Percentiles rank a stretch among this genome's conserved stretches.
Conservation (phyloP, 2,329 filamentous ascomycete genomes). For the Cadophora sp. region DNA sequence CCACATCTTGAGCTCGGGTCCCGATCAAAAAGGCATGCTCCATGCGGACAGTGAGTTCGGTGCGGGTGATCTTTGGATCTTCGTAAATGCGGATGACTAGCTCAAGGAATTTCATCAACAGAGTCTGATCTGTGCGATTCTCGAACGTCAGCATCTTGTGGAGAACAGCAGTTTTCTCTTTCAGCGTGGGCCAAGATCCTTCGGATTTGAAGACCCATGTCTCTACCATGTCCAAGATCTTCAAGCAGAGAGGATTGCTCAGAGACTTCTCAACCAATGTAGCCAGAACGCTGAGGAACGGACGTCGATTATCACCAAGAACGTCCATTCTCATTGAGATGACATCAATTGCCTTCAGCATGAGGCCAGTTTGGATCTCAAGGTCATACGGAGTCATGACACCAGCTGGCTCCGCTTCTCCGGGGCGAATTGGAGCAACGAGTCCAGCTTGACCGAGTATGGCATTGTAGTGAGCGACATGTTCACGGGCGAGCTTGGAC, state of each 20-base stretch:
- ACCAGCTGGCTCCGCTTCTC: slow-evolving; percentile 57
- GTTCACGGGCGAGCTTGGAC: slow-evolving; percentile 89
- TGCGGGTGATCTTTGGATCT: slow-evolving; percentile 92
- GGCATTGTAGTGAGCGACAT: slow-evolving; percentile 78
- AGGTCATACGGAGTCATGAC: slow-evolving; percentile 78
- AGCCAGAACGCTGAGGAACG: slow-evolving; percentile 93
- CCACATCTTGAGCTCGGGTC: slow-evolving; percentile 88
- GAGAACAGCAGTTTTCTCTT: slow-evolving; percentile 98
- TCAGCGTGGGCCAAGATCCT: slow-evolving; percentile 94
- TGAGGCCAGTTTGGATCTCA: slow-evolving; percentile 87
- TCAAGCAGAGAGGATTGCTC: slow-evolving; percentile 85
- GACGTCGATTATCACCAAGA: slow-evolving; percentile 86
- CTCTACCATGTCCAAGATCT: slow-evolving; percentile 93
- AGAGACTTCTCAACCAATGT: slow-evolving; percentile 95
- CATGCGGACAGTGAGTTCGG: slow-evolving; percentile 94
- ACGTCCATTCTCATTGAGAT: slow-evolving; percentile 91
- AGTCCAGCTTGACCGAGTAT: slow-evolving; percentile 56
- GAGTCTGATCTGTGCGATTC: slow-evolving; percentile 78
- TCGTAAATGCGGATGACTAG: slow-evolving; percentile 98
- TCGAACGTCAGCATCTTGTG: slow-evolving; percentile 99
- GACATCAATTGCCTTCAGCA: slow-evolving; percentile 94
- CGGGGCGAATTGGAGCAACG: slow-evolving; percentile 44
- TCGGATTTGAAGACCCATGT: slow-evolving; percentile 95
- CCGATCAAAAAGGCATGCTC: slow-evolving; percentile 98
- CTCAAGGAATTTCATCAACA: slow-evolving; percentile 92